Evolutionary conservation across 169 alveolate species (phyloP).

Genomic region (Cardiosporidium cionae): DNA sequence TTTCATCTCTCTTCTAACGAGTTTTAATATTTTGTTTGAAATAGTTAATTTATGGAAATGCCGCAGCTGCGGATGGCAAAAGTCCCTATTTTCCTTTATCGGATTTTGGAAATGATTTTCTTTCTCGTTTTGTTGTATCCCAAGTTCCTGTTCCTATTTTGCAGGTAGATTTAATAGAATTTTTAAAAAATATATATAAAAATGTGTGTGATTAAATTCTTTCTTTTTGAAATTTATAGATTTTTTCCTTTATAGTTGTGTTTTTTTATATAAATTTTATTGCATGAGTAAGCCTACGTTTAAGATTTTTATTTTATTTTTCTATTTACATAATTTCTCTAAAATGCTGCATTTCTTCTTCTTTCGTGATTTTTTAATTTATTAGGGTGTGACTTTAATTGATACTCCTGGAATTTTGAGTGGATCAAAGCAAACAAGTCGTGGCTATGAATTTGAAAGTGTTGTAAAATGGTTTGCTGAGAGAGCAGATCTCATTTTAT

Average conservation of each 20-base stretch:
- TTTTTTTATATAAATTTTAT: neutral
- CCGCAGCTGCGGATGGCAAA: slow-evolving; percentile 59
- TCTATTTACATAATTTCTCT: neutral
- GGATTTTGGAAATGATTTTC: slow-evolving; percentile 58
- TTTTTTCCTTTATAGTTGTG: neutral
- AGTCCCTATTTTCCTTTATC: slow-evolving; percentile 60
- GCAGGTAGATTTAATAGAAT: slow-evolving; percentile 15
- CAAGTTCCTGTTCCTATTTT: slow-evolving; percentile 24
- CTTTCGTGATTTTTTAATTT: neutral
- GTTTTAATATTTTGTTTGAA: neutral
- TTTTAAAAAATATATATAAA: too few species aligned
- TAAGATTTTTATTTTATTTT: slow-evolving; percentile 7
- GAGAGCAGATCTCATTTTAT: slow-evolving; percentile 53
- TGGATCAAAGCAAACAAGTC: slow-evolving; percentile 59
- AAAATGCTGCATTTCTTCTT: neutral
- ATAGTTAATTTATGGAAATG: slow-evolving; percentile 54
- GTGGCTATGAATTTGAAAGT: slow-evolving; percentile 71
- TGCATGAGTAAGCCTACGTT: neutral
- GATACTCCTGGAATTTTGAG: slow-evolving; percentile 72
- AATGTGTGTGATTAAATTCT: neutral
- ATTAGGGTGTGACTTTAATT: slow-evolving; percentile 51
- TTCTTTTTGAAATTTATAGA: neutral
- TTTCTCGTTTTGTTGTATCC: slow-evolving; percentile 55
- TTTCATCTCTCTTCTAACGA: neutral
- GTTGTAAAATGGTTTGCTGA: slow-evolving; percentile 70